Conservation (phyloP, 768 basidiomycete species). For the Leccinum fibrillosum region DNA sequence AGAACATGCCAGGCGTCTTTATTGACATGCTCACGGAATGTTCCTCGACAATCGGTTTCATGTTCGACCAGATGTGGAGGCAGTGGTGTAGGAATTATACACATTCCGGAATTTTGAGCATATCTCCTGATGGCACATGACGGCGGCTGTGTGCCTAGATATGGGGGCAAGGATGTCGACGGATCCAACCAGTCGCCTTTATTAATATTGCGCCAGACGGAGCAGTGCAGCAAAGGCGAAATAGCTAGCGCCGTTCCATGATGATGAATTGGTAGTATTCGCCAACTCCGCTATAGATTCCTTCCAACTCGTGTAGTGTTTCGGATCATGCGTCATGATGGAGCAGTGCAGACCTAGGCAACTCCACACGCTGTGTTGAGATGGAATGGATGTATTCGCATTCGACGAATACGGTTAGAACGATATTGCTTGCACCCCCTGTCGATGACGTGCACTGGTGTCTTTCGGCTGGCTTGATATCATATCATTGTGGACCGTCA, state of each 20-base stretch:
- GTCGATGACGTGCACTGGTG: slow-evolving; percentile 7
- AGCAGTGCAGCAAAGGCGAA: slow-evolving; percentile 1
- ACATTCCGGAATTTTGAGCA: not conserved
- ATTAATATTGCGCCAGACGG: not conserved
- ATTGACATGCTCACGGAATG: not conserved
- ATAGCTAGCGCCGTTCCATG: not conserved
- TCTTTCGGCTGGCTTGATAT: not conserved
- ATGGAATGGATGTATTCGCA: slow-evolving; percentile 1
- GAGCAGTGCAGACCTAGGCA: slow-evolving; percentile 4
- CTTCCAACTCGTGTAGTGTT: not conserved
- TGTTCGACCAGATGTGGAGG: not conserved
- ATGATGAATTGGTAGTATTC: not conserved
- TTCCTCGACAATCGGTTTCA: not conserved
- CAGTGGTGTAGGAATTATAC: not conserved
- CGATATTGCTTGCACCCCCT: not conserved
- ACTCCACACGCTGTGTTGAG: slow-evolving; percentile 3
- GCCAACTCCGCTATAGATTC: not conserved
- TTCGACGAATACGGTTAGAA: slow-evolving; percentile 10
- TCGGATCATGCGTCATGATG: slow-evolving; percentile 13
- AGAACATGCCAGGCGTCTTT: not conserved
- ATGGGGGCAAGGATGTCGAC: not conserved
- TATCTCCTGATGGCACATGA: not conserved
- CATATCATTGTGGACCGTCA: not conserved
- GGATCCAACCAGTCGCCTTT: not conserved
- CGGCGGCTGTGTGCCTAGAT: not conserved